Evolutionary conservation across 139 green algal species (phyloP).

Genomic region (Edaphochlamys debaryana): DNA sequence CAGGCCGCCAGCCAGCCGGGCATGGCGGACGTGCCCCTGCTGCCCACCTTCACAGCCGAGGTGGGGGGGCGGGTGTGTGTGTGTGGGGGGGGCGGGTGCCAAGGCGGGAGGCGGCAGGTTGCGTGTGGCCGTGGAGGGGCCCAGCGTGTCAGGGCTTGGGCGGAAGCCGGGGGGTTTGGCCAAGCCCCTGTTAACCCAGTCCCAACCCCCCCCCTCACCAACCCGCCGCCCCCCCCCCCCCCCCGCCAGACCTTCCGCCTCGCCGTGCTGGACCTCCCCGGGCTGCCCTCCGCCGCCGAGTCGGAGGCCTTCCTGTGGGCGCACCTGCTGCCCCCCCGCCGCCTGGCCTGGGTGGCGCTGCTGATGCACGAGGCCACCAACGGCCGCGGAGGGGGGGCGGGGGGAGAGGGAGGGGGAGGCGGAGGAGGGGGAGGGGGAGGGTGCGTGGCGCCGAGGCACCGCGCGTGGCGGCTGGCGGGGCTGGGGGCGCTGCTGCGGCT

Average conservation of each 20-base stretch:
- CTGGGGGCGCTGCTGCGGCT: conserved; percentile 23
- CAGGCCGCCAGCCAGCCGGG: background rate
- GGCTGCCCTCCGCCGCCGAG: background rate
- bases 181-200: too few species aligned
- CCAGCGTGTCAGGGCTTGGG: too few species aligned
- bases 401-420: background rate
- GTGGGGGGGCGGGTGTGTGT: background rate
- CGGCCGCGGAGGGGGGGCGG: background rate
- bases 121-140: too few species aligned
- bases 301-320: conserved; percentile 18
- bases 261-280: background rate
- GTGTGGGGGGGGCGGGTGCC: too few species aligned
- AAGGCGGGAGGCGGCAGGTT: too few species aligned
- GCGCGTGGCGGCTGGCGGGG: conserved; percentile 10
- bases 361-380: conserved; percentile 4
- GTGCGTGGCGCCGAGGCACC: conserved; percentile 1
- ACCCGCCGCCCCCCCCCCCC: background rate
- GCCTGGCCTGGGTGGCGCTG: background rate
- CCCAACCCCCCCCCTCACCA: too few species aligned
- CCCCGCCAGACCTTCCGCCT: background rate
- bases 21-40: background rate
- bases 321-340: background rate
- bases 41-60: conserved; percentile 1
- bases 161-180: too few species aligned
- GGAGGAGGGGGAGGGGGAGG: background rate